Evolutionary conservation across 2,329 filamentous ascomycete genomes (phyloP).

Genomic region (Pleurostoma richardsiae): DNA sequence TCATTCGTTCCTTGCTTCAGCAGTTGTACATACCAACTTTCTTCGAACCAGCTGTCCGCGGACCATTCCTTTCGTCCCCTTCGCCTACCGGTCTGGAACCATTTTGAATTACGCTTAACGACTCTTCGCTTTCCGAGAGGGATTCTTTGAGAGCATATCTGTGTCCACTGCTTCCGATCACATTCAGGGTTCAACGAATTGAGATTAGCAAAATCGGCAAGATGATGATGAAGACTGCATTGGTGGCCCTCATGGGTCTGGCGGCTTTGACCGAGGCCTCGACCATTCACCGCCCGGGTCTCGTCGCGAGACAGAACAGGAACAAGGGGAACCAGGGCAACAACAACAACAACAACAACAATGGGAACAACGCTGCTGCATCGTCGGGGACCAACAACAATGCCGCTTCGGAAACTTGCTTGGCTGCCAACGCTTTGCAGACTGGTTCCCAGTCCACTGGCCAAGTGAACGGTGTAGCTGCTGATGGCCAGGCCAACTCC

Average conservation of each 20-base stretch:
- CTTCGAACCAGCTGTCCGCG: constrained; percentile 32
- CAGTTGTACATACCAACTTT: constrained; percentile 18
- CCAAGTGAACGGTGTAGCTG: constrained; percentile 30
- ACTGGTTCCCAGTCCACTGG: constrained; percentile 32
- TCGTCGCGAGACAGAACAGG: constrained; percentile 34
- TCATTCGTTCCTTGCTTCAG: constrained; percentile 40
- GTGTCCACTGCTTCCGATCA: no score
- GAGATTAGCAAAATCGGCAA: constrained; percentile 18
- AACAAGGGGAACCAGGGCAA: neutral
- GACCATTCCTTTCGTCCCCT: constrained; percentile 38
- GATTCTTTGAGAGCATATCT: no score
- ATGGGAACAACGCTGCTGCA: neutral
- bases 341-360: constrained; percentile 1
- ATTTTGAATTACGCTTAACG: constrained; percentile 17
- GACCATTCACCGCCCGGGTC: constrained; percentile 28
- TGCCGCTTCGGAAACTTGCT: constrained; percentile 23
- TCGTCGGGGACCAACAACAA: constrained; percentile 9
- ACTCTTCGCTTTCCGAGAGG: no score
- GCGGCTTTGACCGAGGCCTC: constrained; percentile 39
- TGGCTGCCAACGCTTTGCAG: constrained; percentile 27
- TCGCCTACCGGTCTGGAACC: constrained; percentile 45
- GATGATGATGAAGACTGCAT: constrained; percentile 48
- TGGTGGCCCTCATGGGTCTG: constrained; percentile 45
- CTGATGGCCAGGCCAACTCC: constrained; percentile 46
- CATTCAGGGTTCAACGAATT: neutral